Percentiles rank a stretch among this genome's conserved stretches.
phyloP scores from a whole-genome alignment of 164 flowering plant genomes.

The Santalum album region DNA sequence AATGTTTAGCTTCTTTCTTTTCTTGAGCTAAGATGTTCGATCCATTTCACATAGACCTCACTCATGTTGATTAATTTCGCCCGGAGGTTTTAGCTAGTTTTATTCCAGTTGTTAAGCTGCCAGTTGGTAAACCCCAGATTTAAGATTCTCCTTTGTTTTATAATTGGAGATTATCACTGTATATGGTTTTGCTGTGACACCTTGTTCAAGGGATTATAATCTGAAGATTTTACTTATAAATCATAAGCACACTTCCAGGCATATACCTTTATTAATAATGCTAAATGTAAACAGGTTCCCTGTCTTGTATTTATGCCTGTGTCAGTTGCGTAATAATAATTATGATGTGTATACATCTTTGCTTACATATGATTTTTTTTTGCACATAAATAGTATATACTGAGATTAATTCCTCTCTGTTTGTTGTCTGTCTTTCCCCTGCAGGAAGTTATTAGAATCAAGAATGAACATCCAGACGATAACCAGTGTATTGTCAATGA shows the following conservation, averaged over 20 bases:
- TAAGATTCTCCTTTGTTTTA: too few relatives aligned
- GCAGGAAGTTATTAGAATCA: constrained; percentile 91
- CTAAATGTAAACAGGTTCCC: neutral
- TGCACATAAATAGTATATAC: neutral
- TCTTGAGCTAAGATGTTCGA: too few relatives aligned
- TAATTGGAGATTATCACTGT: neutral
- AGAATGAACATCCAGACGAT: constrained; percentile 97
- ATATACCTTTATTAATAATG: neutral
- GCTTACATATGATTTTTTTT: neutral
- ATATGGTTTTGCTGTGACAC: neutral
- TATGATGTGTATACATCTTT: neutral
- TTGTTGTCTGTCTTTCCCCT: constrained; percentile 1
- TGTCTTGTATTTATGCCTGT: too few relatives aligned
- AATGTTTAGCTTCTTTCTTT: too few relatives aligned
- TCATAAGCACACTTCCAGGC: neutral
- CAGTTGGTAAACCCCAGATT: neutral
- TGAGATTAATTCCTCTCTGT: too few relatives aligned
- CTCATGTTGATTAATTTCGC: too few relatives aligned
- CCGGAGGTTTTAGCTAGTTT: too few relatives aligned
- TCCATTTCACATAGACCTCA: too few relatives aligned
- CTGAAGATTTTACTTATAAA: neutral
- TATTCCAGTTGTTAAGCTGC: too few relatives aligned
- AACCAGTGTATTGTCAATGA: constrained; percentile 86
- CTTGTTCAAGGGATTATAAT: neutral
- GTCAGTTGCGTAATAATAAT: too few relatives aligned